Evolutionary conservation across 2,329 filamentous ascomycete species (phyloP), one percentile per base, ranked within the genome.

Genomic region (Trichoderma afroharzianum): DNA sequence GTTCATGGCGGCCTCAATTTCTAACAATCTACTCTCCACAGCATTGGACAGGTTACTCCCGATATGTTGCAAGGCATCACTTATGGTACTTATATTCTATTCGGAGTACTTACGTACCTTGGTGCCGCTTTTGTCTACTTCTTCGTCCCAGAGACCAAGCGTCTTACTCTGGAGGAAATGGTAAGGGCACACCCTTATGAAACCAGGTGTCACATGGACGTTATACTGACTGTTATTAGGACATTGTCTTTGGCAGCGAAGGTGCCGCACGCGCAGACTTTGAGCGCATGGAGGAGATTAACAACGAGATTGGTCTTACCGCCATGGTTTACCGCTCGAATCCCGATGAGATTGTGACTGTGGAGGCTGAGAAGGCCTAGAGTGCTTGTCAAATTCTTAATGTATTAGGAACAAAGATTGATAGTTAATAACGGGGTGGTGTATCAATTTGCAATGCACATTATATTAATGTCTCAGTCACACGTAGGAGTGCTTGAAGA

Each of bases 51-150:
- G 76, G 88, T 92, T 12, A 93, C 91, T 0, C 91, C 91, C 0
- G 87, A 91, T 71, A 90, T 93, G 87, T 82, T 93, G 2, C 82
- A 83, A 2, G 78, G 81, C 14, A 92, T 93, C 68, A 87, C 84
- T 0, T 93, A 92, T 73, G 91, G 91, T 15, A 93, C 92, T 0
- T 93, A 92, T 72, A 88, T 94, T 69, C 81, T 93, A 15, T 93
- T 93, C 72, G 91, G 91, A 0, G 70, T 90, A 0, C 74, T 93
- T 18, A 92, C 88, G 0, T 88, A 87, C 70, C 73, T 90, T 0
- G 91, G 90, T 3, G 90, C 89, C 0, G 85, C 80, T 0, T 88
- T 90, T 59, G 86, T 91, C 57, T 91, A 86, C 82, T 88, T 89
- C 77, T 85, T 89, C 75, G 90, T 90, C 3, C 89, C 89, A 0